Base-by-base conservation (phyloP, 1,139 yeast genomes). In the Magnusiomyces paraingens region DNA sequence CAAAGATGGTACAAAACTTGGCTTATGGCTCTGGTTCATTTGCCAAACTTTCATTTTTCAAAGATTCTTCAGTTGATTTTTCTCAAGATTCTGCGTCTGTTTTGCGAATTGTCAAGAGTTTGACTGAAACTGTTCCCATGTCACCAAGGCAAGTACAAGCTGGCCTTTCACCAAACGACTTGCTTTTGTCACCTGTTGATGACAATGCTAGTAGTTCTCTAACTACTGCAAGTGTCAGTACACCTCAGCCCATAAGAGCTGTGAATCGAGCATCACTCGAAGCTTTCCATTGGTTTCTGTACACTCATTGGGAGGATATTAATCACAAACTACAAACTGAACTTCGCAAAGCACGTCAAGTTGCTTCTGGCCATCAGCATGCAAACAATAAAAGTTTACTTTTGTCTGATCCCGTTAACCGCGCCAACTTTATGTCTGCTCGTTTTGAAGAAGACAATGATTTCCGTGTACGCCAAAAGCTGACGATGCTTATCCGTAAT, bases 1-100 rank as follows among this genome's bases (percentile, higher is more conserved):
- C 94, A 1, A 86, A 88, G 63, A 83, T 85, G 1, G 70, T 89
- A 40, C 96, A 90, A 69, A 82, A 84, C 60, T 79, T 88, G 77
- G 96, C 95, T 0, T 87, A 87, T 64, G 91, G 89, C 8, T 75
- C 90, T 0, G 72, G 83, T 12, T 71, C 75, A 1, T 72, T 83
- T 17, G 70, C 82, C 29, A 84, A 80, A 65, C 81, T 88, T 5
- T 41, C 55, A 82, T 83, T 85, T 1, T 70, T 81, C 53, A 59
- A 55, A 51, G 52, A 49, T 40, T n/a, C 51, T 17, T 14, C 42
- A 2, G 49, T 48, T 18, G 41, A 41, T 21, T 36, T 35, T 2
- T 17, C 5, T 4, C 15, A 44, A 4, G 50, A 49, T 14, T 45
- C 58, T 22, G 50, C 50, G 3, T 11, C 50, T 20, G 53, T 55